These are phyloP conservation scores for Lophiostoma macrostomum DNA, from an alignment of 495 filamentous ascomycete genomes.

Conservation along the genomic window DNA sequence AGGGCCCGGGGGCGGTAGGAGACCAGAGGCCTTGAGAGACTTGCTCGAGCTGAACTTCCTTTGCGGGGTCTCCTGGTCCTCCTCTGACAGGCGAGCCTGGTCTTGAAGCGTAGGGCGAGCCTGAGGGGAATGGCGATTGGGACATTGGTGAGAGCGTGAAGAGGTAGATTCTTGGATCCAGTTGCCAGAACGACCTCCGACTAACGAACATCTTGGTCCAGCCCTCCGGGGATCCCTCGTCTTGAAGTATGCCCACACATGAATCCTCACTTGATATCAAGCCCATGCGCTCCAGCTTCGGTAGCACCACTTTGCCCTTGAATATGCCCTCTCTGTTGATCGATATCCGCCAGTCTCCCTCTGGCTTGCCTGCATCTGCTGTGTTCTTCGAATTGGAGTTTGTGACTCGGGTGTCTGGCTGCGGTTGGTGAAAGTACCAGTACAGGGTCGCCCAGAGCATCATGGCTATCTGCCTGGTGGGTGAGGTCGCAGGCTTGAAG, in stretches of 20 bases:
- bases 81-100: conserved; percentile 56
- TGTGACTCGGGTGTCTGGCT: conserved; percentile 53
- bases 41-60: conserved; percentile 25
- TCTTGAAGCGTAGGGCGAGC: conserved; percentile 53
- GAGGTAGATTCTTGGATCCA: conserved; percentile 80
- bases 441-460: conserved; percentile 93
- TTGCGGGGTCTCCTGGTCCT: conserved; percentile 40
- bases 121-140: conserved; percentile 55
- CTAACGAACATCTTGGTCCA: conserved; percentile 83
- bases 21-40: conserved; percentile 40
- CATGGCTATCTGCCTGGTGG: conserved; percentile 84
- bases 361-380: conserved; percentile 66
- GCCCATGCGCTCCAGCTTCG: conserved; percentile 91
- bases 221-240: conserved; percentile 58
- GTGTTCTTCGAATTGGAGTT: conserved; percentile 63
- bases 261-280: conserved; percentile 74
- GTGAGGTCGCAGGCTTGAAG: conserved; percentile 73
- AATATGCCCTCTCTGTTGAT: conserved; percentile 85
- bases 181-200: conserved; percentile 83
- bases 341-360: conserved; percentile 82
- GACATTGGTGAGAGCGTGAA: conserved; percentile 71
- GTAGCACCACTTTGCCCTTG: conserved; percentile 74
- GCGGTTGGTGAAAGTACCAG: conserved; percentile 92
- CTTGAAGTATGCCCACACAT: conserved; percentile 61
- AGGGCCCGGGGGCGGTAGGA: conserved; percentile 56